Conservation (phyloP, 306 rosid genomes). For the Luffa aegyptiaca region DNA sequence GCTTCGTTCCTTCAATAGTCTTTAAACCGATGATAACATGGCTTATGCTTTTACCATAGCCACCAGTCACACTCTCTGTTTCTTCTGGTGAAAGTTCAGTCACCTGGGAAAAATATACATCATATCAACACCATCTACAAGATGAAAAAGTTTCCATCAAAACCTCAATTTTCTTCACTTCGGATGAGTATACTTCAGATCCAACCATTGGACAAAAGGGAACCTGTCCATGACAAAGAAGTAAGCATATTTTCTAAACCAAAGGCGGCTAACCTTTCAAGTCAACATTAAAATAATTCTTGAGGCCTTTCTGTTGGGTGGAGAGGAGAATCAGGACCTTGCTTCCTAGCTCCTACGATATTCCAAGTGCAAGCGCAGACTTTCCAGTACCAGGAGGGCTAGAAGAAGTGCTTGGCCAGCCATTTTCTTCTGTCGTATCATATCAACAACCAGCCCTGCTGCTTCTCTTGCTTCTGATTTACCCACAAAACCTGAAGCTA, state of each 20-base stretch:
- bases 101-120: constrained; percentile 34
- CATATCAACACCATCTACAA: constrained; percentile 11
- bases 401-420: constrained; percentile 80
- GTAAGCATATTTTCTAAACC: not conserved
- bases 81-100: constrained; percentile 90
- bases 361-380: constrained; percentile 90
- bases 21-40: too few relatives aligned
- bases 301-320: not conserved
- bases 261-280: not conserved
- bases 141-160: constrained; percentile 49
- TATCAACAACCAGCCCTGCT: constrained; percentile 77
- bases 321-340: constrained; percentile 34
- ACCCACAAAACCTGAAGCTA: constrained; percentile 89
- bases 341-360: constrained; percentile 89
- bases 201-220: constrained; percentile 98
- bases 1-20: too few relatives aligned
- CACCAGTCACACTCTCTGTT: constrained; percentile 79
- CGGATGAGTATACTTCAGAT: constrained; percentile 84
- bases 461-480: constrained; percentile 92
- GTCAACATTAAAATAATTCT: not conserved
- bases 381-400: constrained; percentile 96
- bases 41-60: constrained; percentile 94
- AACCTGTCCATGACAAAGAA: constrained; percentile 30
- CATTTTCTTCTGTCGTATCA: constrained; percentile 92
- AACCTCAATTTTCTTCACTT: constrained; percentile 90